Conservation (phyloP, 192 early-diverging fungal genomes). For the Rhizophagus prolifer region DNA sequence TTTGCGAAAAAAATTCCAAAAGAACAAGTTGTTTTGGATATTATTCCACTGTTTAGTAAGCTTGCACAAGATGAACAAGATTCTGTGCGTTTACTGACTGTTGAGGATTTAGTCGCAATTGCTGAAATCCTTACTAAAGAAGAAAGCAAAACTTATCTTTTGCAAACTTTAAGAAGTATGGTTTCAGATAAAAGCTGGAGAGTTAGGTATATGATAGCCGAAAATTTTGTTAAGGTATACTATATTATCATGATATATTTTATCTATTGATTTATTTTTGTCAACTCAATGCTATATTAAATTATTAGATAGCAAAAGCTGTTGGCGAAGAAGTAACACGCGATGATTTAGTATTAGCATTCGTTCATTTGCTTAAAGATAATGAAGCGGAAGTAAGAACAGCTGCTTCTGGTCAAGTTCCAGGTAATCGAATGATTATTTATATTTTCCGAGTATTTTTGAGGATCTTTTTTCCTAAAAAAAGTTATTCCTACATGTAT, state of each 20-base stretch:
- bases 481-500: not conserved
- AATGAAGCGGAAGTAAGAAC: constrained; percentile 97
- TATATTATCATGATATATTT: not conserved
- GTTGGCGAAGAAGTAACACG: constrained; percentile 77
- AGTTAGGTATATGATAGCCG: constrained; percentile 98
- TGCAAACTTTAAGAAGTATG: constrained; percentile 74
- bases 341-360: constrained; percentile 85
- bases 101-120: constrained; percentile 88
- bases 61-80: constrained; percentile 89
- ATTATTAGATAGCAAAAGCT: constrained; percentile 68
- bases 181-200: constrained; percentile 96
- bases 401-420: constrained; percentile 89
- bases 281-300: not conserved
- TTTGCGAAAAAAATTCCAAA: constrained; percentile 70
- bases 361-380: constrained; percentile 89
- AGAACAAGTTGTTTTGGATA: constrained; percentile 79
- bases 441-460: not conserved
- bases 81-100: constrained; percentile 94
- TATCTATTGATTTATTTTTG: not conserved
- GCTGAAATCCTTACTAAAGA: constrained; percentile 76
- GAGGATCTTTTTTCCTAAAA: too few species aligned
- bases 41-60: constrained; percentile 84
- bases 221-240: constrained; percentile 90
- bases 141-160: constrained; percentile 73
- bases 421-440: constrained; percentile 48